Evolutionary conservation across 331 rosid genomes (phyloP).

Genomic region (Malus hybrid): DNA sequence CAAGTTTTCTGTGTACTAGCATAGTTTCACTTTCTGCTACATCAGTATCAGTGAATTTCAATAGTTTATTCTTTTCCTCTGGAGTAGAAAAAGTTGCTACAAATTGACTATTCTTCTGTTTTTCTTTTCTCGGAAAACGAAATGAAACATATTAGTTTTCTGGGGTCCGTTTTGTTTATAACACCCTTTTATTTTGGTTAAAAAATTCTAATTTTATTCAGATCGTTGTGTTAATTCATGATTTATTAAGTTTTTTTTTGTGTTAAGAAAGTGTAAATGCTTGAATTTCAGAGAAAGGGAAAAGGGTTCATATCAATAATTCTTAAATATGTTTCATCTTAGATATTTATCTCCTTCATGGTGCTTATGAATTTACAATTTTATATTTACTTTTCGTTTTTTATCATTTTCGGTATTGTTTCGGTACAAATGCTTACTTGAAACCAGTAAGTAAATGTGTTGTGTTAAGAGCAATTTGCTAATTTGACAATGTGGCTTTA

Average conservation of each 20-base stretch:
- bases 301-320: neutral
- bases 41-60: neutral
- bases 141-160: neutral
- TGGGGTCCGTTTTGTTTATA: neutral
- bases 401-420: neutral
- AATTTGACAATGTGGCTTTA: neutral
- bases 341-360: neutral
- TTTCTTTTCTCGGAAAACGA: neutral
- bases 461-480: neutral
- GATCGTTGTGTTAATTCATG: neutral
- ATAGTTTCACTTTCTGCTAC: neutral
- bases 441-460: neutral
- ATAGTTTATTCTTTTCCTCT: neutral
- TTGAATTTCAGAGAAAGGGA: neutral
- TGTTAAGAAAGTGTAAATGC: neutral
- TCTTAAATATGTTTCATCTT: neutral
- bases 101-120: neutral
- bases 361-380: neutral
- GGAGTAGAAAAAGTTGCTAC: neutral
- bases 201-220: neutral
- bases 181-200: neutral
- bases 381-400: neutral
- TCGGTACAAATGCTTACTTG: neutral
- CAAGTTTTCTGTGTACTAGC: neutral
- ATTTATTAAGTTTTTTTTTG: neutral